Evolutionary conservation across 345 rosid genomes (phyloP).

Genomic region (Angophora floribunda): DNA sequence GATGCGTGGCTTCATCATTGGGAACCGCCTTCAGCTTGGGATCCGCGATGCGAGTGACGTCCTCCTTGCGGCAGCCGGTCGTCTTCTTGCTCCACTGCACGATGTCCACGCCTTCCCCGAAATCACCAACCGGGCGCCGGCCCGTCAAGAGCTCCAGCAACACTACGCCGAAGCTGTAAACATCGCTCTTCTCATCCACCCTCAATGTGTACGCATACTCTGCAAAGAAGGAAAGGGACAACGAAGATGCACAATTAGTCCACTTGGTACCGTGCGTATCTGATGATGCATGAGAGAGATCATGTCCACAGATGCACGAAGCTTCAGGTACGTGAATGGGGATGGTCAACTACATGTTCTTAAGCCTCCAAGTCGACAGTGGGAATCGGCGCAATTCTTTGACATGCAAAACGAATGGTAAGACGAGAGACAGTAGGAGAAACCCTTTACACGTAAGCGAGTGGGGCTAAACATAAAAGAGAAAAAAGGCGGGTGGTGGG

Average conservation of each 20-base stretch:
- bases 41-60: slow-evolving; percentile 49
- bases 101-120: slow-evolving; percentile 79
- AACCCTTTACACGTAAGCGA: slow-evolving; percentile 5
- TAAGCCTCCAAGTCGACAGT: background rate
- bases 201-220: slow-evolving; percentile 84
- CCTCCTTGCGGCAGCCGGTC: slow-evolving; percentile 54
- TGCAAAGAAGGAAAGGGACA: background rate
- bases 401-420: background rate
- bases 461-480: background rate
- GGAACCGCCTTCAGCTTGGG: slow-evolving; percentile 44
- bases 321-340: background rate
- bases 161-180: slow-evolving; percentile 90
- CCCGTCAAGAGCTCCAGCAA: slow-evolving; percentile 70
- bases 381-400: background rate
- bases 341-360: background rate
- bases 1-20: slow-evolving; percentile 59
- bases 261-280: background rate
- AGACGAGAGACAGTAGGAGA: background rate
- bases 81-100: slow-evolving; percentile 76
- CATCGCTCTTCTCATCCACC: slow-evolving; percentile 92
- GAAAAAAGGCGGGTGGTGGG: background rate
- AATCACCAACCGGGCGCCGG: slow-evolving; percentile 69
- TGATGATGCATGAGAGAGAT: background rate
- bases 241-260: background rate
- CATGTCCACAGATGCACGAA: background rate